Evolutionary conservation across 2,329 filamentous ascomycete species (phyloP).

Genomic region (Periconia digitata): DNA sequence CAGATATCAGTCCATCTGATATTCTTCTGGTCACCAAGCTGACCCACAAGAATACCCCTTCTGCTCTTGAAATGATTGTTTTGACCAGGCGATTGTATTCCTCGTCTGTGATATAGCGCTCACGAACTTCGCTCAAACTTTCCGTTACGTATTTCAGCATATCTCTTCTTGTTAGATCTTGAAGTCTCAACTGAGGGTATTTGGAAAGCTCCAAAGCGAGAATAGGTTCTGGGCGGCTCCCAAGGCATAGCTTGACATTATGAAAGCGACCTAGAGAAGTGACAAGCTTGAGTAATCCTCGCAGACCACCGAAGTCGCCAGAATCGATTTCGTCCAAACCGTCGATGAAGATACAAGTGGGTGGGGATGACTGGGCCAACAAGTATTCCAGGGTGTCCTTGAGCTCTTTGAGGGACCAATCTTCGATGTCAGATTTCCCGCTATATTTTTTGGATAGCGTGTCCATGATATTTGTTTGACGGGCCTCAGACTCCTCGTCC

Average conservation of each 20-base stretch:
- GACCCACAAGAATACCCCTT: conserved; percentile 5
- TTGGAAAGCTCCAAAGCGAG: not conserved
- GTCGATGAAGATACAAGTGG: conserved; percentile 7
- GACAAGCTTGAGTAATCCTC: conserved; percentile 1
- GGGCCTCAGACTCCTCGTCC: too few relatives aligned
- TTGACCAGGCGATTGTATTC: not conserved
- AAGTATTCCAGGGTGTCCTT: not conserved
- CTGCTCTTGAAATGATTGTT: not conserved
- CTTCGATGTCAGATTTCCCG: not conserved
- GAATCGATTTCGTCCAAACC: conserved; percentile 8
- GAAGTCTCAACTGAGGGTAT: conserved; percentile 1
- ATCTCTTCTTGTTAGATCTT: conserved; percentile 3
- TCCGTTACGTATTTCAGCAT: conserved; percentile 1
- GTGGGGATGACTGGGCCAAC: not conserved
- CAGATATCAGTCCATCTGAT: not conserved
- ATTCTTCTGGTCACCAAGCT: not conserved
- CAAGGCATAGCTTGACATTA: conserved; percentile 5
- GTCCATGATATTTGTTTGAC: too few relatives aligned
- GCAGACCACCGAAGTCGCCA: not conserved
- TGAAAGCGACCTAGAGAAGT: not conserved
- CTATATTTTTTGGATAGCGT: not conserved
- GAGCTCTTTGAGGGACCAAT: not conserved
- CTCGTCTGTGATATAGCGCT: not conserved
- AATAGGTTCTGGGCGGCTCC: conserved; percentile 2
- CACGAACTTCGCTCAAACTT: not conserved